phyloP scores from a whole-genome alignment of 768 basidiomycete species.

The Cyclocybe aegerita region DNA sequence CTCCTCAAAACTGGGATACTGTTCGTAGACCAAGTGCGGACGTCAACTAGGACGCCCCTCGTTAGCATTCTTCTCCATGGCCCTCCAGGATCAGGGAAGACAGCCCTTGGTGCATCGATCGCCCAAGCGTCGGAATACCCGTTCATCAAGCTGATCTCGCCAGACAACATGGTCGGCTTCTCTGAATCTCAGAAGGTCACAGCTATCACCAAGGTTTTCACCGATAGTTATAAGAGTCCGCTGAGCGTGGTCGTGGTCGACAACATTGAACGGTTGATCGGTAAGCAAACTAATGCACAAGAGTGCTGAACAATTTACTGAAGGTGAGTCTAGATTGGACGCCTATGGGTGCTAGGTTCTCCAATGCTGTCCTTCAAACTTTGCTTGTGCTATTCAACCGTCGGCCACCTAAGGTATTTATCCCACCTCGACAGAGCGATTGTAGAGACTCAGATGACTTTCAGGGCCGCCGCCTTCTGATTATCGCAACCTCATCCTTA shows the following conservation, averaged over 20 bases:
- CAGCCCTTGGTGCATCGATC: constrained; percentile 91
- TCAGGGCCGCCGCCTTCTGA: constrained; percentile 86
- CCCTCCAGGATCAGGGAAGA: constrained; percentile 89
- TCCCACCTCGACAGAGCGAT: not conserved
- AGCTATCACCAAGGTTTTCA: constrained; percentile 89
- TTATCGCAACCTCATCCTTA: constrained; percentile 91
- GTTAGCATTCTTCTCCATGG: constrained; percentile 91
- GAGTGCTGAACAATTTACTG: not conserved
- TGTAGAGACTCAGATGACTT: constrained; percentile 6
- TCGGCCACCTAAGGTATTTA: constrained; percentile 84
- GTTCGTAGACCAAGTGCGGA: constrained; percentile 91
- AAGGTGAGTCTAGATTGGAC: constrained; percentile 76
- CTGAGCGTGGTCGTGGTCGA: constrained; percentile 95
- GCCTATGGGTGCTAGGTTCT: constrained; percentile 95
- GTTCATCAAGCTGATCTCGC: constrained; percentile 96
- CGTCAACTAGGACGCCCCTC: constrained; percentile 85
- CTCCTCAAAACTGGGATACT: constrained; percentile 83
- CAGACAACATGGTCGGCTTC: constrained; percentile 96
- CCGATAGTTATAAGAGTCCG: constrained; percentile 96
- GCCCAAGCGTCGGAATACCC: constrained; percentile 93
- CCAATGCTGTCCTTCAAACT: constrained; percentile 89
- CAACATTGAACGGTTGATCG: constrained; percentile 88
- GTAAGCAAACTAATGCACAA: constrained; percentile 39
- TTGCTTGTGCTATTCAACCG: constrained; percentile 85
- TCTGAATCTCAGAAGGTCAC: constrained; percentile 91